Base-by-base conservation (phyloP, 306 rosid genomes). In the Benincasa hispida region DNA sequence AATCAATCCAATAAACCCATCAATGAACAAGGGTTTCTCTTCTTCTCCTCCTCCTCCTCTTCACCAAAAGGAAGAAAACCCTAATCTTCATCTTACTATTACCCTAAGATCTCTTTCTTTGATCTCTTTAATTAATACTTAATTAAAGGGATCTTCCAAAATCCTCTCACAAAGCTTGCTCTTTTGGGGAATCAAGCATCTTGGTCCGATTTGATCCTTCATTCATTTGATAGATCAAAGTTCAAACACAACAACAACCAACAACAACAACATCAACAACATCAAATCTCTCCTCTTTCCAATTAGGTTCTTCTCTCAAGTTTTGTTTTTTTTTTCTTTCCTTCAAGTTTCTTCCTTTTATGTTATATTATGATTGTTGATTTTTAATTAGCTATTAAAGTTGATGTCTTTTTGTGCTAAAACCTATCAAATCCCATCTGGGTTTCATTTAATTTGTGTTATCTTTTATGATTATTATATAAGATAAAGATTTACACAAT, bases 151-250 rank as follows among this genome's bases (percentile, higher is more conserved):
- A 45, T 57, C 61, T 68, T 72, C 21, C 56, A 69, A 85, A 79
- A 72, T 81, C 59, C 22, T 51, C 79, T 83, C 67, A 10, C 59
- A n/a, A 83, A 79, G 87, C 80, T 84, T 86, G 75, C 84, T 82
- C 84, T 74, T 62, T 63, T 50, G 79, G 98, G 98, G 97, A 93
- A 91, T 91, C 97, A 93, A 91, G 97, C 98, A 35, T 83, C 85
- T 88, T 82, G 97, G 98, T 93, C 98, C 98, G 98, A 91, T 77
- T 63, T 50, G 80, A 77, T 88, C 89, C 41, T 15, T 72, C 76
- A 72, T 72, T 47, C 76, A 79, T 84, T 87, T 81, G 84, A 83
- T 83, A 77, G 84, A 78, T 76, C 85, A 48, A 63, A 3, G 27
- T 19, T 63, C 72, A 19, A 76, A 61, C 19, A 35, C 72, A n/a